phyloP scores from a whole-genome alignment of 352 stramenopile genomes.

The Peronosclerospora sorghi region DNA sequence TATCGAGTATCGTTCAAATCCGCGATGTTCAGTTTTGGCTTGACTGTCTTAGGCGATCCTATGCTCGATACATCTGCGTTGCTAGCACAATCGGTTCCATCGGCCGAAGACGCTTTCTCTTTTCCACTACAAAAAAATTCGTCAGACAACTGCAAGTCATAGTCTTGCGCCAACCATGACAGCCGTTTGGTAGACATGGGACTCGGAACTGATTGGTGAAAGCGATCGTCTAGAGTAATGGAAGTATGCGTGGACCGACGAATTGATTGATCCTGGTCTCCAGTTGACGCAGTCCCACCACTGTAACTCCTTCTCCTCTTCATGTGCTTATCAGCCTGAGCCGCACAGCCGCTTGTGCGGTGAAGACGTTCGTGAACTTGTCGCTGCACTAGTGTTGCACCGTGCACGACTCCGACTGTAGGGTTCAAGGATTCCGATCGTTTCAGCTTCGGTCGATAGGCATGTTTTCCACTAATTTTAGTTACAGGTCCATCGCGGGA shows the following conservation, averaged over 20 bases:
- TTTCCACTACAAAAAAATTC: conserved; percentile 15
- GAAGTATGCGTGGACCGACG: conserved; percentile 9
- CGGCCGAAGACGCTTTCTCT: conserved; percentile 1
- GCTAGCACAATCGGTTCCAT: background rate
- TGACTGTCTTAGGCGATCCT: conserved; percentile 13
- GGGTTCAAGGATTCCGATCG: conserved; percentile 13
- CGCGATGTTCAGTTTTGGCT: conserved; percentile 16
- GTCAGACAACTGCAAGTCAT: conserved; percentile 15
- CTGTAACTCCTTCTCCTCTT: conserved; percentile 19
- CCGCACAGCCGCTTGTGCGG: conserved; percentile 9
- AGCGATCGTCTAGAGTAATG: conserved; percentile 4
- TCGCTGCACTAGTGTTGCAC: conserved; percentile 18
- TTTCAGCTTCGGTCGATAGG: conserved; percentile 12
- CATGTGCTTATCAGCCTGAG: conserved; percentile 5
- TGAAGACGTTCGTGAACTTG: conserved; percentile 19
- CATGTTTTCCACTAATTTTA: conserved; percentile 6
- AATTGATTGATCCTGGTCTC: conserved; percentile 1
- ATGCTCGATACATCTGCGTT: conserved; percentile 1
- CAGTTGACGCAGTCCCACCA: conserved; percentile 5
- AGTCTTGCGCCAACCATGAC: conserved; percentile 20
- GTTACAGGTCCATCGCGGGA: conserved; percentile 4
- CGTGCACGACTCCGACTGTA: conserved; percentile 13
- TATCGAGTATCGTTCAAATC: conserved; percentile 19
- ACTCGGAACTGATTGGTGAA: conserved; percentile 5
- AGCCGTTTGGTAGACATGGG: conserved; percentile 1